Percentiles rank a stretch among this genome's conserved stretches.
phyloP scores from a whole-genome alignment of 129 eudicot species.

The Lactuca sativa region DNA sequence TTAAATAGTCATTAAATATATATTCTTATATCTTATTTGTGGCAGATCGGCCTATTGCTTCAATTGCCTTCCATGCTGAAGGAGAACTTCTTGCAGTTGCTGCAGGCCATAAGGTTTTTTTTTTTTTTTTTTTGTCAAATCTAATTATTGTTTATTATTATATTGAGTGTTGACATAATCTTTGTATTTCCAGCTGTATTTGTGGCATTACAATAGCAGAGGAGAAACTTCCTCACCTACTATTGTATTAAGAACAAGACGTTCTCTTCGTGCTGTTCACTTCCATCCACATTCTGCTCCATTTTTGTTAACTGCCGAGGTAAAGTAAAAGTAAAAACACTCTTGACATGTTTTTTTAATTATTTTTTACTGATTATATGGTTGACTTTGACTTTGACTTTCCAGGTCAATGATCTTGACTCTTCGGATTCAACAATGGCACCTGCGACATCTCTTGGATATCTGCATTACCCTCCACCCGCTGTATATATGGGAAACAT shows the following conservation, averaged over 20 bases:
- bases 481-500: slow-evolving; percentile 84
- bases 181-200: slow-evolving; percentile 60
- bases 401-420: slow-evolving; percentile 95
- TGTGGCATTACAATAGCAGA: slow-evolving; percentile 86
- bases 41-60: slow-evolving; percentile 95
- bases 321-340: slow-evolving; percentile 13
- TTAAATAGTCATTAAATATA: slow-evolving; percentile 1
- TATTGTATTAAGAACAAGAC: slow-evolving; percentile 77
- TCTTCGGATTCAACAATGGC: slow-evolving; percentile 79
- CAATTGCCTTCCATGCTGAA: slow-evolving; percentile 94
- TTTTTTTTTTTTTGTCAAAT: neutral
- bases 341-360: no score
- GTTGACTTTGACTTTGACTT: slow-evolving; percentile 17
- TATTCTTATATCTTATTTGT: slow-evolving; percentile 13
- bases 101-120: slow-evolving; percentile 91
- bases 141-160: neutral
- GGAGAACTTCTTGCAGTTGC: slow-evolving; percentile 97
- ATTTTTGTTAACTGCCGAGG: slow-evolving; percentile 94
- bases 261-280: slow-evolving; percentile 97
- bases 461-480: slow-evolving; percentile 85
- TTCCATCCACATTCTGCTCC: slow-evolving; percentile 97
- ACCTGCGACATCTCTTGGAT: slow-evolving; percentile 72
- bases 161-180: neutral
- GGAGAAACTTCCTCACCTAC: slow-evolving; percentile 69
- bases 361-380: neutral